Evolutionary conservation across 2,329 filamentous ascomycete species (phyloP), one percentile per base, ranked within the genome.

Genomic region (Penicillium thymicola): DNA sequence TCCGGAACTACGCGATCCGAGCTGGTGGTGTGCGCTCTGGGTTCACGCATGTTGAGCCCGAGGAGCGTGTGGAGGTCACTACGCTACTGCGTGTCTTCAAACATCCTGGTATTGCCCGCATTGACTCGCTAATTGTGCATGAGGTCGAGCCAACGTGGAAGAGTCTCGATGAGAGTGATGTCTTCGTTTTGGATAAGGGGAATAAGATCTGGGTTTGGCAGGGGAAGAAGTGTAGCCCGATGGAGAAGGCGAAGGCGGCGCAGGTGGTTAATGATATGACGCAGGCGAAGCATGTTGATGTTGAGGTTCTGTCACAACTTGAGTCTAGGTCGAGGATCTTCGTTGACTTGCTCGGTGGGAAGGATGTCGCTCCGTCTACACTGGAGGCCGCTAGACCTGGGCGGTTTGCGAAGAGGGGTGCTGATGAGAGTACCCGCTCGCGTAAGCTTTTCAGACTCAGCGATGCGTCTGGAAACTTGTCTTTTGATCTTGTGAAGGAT

Each of bases 141-240:
- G 86, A 89, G 68, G 86, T 89, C 1, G 79, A 83, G 59, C 84
- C 85, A 3, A 79, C 75, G 0, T 86, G 83, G 81, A 65, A 75
- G 63, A 87, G 83, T 64, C 77, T 89, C 32, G 85, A 88, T 62
- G 85, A 88, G 56, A 76, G 51, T n/a, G 86, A 89, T 65, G 86
- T 88, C 2, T 89, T 88, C 62, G 76, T 89, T 14, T 71, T 88
- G 42, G 86, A 89, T 62, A 78, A 78, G 51, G 81, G 81, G 25
- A 76, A 82, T 48, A 87, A 88, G 75, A 85, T 89, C 62, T 88
- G 83, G 79, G 83, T 88, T 4, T 89, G 86, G 86, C 86, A 89
- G 73, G 86, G 86, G 49, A 79, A 78, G 64, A 79, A 78, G 41
- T 86, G 84, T 67, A 85, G 82, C 45, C 86, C 85, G 0, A 87